Conservation (phyloP, 129 eudicot species). For the Escallonia rubra region DNA sequence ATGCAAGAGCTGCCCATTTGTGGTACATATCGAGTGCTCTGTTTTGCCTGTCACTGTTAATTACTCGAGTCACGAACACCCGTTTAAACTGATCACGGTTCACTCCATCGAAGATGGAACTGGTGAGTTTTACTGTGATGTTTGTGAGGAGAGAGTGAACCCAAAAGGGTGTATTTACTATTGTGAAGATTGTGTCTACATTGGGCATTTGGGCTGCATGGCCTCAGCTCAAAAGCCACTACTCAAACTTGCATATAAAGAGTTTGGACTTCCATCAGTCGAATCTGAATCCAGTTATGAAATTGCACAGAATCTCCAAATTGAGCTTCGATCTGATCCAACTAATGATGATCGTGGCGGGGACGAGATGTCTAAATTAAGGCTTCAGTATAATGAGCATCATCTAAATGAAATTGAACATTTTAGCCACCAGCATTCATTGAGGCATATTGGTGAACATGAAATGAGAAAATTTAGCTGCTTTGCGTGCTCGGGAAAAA, state of each 20-base stretch:
- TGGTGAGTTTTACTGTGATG: conserved; percentile 1
- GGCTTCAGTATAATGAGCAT: background rate
- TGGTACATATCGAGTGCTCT: background rate
- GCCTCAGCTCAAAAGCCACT: background rate
- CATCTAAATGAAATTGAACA: background rate
- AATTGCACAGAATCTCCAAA: background rate
- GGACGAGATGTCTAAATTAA: background rate
- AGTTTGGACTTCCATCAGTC: background rate
- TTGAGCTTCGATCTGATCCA: background rate
- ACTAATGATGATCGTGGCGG: background rate
- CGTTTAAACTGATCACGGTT: background rate
- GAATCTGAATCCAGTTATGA: background rate
- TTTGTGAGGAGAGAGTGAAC: background rate
- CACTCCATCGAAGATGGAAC: background rate
- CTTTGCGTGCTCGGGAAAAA: background rate
- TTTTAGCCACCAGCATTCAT: background rate
- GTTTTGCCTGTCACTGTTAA: background rate
- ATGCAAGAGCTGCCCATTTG: background rate
- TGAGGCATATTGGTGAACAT: background rate
- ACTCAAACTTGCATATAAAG: background rate
- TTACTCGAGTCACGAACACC: background rate
- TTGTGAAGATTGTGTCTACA: background rate
- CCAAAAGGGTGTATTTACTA: background rate
- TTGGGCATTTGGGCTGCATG: background rate
- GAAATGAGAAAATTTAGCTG: background rate